Conservation (phyloP, 1,284 basidiomycete species). For the Melampsora larici-populina region DNA sequence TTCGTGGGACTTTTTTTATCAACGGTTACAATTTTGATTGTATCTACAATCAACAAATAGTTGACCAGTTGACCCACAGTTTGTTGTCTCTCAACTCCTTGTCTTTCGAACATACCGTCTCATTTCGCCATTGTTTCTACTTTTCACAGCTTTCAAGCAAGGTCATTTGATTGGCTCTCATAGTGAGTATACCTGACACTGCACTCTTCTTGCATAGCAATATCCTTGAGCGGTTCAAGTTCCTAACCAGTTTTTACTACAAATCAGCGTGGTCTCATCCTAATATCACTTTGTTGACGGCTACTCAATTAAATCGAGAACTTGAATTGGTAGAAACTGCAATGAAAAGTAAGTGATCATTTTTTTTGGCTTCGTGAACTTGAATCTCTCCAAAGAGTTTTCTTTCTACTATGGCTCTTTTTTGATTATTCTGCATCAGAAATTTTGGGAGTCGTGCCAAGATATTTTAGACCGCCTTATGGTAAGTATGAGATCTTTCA, state of each 20-base stretch:
- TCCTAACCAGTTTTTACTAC: not conserved
- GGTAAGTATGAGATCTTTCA: slow-evolving; percentile 7
- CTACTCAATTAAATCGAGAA: slow-evolving; percentile 13
- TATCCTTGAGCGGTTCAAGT: no score
- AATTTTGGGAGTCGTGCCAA: slow-evolving; percentile 34
- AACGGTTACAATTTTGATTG: slow-evolving; percentile 3
- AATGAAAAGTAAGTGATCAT: slow-evolving; percentile 10
- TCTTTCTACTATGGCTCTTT: not conserved
- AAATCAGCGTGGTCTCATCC: slow-evolving; percentile 36
- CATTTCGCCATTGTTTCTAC: not conserved
- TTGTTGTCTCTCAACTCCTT: not conserved
- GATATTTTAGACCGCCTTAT: slow-evolving; percentile 39
- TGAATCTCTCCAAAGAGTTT: not conserved
- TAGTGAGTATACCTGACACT: not conserved
- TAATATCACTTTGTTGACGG: slow-evolving; percentile 13
- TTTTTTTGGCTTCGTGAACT: not conserved
- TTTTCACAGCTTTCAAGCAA: not conserved
- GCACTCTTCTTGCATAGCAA: no score
- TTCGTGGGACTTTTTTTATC: not conserved
- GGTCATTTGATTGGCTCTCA: not conserved
- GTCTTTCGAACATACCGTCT: not conserved
- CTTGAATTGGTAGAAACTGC: slow-evolving; percentile 30
- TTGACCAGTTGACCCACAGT: not conserved
- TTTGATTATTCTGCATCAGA: slow-evolving; percentile 8
- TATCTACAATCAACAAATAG: not conserved